phyloP scores from a whole-genome alignment of 129 eudicot genomes.

The Pseudognaphalium luteoalbum region DNA sequence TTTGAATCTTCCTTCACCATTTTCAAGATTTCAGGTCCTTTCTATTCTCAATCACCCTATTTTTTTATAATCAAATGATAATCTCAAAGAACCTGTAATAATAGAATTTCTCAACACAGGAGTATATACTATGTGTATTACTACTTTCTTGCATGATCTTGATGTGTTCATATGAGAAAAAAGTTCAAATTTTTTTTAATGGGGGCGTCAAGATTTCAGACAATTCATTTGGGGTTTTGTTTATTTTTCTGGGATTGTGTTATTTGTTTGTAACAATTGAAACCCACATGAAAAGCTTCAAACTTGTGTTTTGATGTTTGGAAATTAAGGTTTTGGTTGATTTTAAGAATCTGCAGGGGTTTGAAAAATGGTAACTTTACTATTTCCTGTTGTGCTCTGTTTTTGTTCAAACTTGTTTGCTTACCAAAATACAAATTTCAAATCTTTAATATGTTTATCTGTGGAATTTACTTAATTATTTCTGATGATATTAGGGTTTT shows the following conservation, averaged over 20 bases:
- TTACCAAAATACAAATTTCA: too few relatives aligned
- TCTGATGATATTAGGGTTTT: too few relatives aligned
- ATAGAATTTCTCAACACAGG: not conserved
- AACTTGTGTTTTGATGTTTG: not conserved
- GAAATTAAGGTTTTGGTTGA: not conserved
- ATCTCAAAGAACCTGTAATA: not conserved
- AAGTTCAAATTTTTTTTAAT: not conserved
- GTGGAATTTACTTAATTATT: not conserved
- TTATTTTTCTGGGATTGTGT: not conserved
- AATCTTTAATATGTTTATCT: not conserved
- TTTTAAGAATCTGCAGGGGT: not conserved
- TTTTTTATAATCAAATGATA: not conserved
- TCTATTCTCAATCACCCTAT: not conserved
- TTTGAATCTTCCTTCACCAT: constrained; percentile 32
- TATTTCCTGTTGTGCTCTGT: constrained; percentile 1
- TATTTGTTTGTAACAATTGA: not conserved
- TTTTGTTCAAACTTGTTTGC: not conserved
- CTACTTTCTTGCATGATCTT: constrained; percentile 7
- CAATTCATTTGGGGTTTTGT: constrained; percentile 12
- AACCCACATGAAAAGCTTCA: constrained; percentile 18
- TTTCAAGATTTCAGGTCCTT: constrained; percentile 29
- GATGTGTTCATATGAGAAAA: constrained; percentile 7
- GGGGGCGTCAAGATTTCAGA: constrained; percentile 22
- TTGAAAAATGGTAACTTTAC: not conserved
- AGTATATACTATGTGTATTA: not conserved